These are phyloP conservation scores for Quercus wislizeni DNA, from an alignment of 306 rosid species.

Conservation along the genomic window DNA sequence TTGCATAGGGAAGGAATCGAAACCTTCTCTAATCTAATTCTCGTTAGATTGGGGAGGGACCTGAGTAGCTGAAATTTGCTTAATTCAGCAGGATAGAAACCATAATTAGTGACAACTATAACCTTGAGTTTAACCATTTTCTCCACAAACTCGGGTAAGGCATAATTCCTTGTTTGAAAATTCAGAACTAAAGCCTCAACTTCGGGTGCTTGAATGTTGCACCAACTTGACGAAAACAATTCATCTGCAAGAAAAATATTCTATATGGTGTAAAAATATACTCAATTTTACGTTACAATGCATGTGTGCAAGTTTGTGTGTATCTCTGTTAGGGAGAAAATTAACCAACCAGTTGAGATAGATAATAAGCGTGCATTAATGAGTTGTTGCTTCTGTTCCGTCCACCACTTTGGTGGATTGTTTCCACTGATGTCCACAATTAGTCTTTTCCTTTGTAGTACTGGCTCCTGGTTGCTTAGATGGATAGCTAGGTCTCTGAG, in stretches of 20 bases:
- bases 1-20: slow-evolving; percentile 21
- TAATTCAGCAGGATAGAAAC: background rate
- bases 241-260: background rate
- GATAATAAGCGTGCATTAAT: background rate
- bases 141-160: background rate
- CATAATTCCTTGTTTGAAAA: background rate
- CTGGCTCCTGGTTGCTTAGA: no score
- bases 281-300: background rate
- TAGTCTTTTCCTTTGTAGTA: no score
- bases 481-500: no score
- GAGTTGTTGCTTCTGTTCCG: background rate
- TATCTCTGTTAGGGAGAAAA: background rate
- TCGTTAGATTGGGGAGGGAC: background rate
- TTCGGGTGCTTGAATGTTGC: background rate
- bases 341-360: background rate
- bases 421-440: no score
- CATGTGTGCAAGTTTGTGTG: no score
- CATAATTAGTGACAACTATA: background rate
- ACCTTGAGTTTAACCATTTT: slow-evolving; percentile 7
- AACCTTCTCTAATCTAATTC: slow-evolving; percentile 8
- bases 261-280: no score
- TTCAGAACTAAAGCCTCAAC: background rate
- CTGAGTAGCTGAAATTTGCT: background rate
- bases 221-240: background rate
- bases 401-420: background rate